These are phyloP conservation scores for Cordyceps pruinosa DNA, from an alignment of 2,329 filamentous ascomycete species.

Conservation along the genomic window DNA sequence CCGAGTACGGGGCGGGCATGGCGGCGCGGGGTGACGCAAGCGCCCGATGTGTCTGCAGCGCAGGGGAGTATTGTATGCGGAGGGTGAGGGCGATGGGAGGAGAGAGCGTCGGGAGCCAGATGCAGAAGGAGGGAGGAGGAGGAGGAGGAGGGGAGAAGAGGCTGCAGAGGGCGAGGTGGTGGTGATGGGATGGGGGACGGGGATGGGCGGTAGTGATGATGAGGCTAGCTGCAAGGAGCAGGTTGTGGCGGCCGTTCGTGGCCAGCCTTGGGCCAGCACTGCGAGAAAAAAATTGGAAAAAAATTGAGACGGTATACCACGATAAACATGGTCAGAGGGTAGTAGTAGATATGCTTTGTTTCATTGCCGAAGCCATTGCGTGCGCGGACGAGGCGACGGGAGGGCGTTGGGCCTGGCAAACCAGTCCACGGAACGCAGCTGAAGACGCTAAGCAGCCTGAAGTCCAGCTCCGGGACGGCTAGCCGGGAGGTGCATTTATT, in stretches of 20 bases:
- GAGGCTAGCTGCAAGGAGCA: neutral
- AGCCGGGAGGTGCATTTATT: neutral
- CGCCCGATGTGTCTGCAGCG: neutral
- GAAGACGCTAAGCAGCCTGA: neutral
- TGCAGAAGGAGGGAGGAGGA: neutral
- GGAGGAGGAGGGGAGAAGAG: neutral
- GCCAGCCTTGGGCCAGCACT: neutral
- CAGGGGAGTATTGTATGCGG: no score
- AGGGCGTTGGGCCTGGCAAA: neutral
- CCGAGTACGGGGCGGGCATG: conserved; percentile 23
- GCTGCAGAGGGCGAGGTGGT: neutral
- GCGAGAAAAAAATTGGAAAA: no score
- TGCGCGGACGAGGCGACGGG: neutral
- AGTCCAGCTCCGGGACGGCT: neutral
- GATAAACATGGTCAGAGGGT: neutral
- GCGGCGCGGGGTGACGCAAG: conserved; percentile 7
- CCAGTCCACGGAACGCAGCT: no score
- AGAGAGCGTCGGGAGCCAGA: no score
- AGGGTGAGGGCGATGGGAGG: neutral
- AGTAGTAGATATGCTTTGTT: neutral
- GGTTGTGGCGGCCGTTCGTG: neutral
- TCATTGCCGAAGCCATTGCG: neutral
- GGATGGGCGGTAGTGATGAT: no score
- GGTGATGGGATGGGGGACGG: neutral
- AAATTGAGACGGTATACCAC: no score